Base-by-base conservation (phyloP, 2,329 filamentous ascomycete genomes). In the Neodidymelliopsis sp. region DNA sequence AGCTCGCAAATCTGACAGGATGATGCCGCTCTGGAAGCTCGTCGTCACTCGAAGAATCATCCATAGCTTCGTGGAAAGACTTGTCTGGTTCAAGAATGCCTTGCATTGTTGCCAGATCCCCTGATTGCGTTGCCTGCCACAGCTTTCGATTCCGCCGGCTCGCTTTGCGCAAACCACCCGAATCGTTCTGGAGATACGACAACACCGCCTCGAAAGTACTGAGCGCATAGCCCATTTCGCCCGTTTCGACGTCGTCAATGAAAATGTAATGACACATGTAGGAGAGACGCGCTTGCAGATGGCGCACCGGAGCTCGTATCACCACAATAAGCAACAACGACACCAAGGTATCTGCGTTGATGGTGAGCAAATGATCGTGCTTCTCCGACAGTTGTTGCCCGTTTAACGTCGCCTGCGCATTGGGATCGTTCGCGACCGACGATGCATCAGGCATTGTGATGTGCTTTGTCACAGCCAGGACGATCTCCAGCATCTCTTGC, bases 241-340 rank as follows among this genome's bases (percentile, higher is more conserved):
- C 94, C 53, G 86, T 95, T 59, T 99, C 94, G 7, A 99, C 91
- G 74, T 99, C 94, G 62, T 97, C 94, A 39, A 96, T 92, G 73
- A 96, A 99, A 59, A 97, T 94, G 67, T 97, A 99, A 65, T 96
- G 91, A 31, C 93, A 89, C 81, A 97, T 96, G 70, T 97, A 99
- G n/a, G 89, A 81, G 35, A 99, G 77, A 15, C 93, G 84, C 3
- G 94, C 91, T 63, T 96, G 90, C 7, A 99, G 79, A 72, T 97
- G 88, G 49, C 89, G 86, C 19, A 96, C 86, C 52, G 94, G 89
- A 9, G 93, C 90, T 55, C 93, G 84, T 53, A 99, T 97, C 9
- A 99, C 89, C 12, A 99, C 91, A 54, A 96, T 86, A 15, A 99
- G 80, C 11, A 99, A 80, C 50, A 99, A 77, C 0, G 94, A 97